Base-by-base conservation (phyloP, 108 stramenopile genomes). In the Conticribra weissflogii region DNA sequence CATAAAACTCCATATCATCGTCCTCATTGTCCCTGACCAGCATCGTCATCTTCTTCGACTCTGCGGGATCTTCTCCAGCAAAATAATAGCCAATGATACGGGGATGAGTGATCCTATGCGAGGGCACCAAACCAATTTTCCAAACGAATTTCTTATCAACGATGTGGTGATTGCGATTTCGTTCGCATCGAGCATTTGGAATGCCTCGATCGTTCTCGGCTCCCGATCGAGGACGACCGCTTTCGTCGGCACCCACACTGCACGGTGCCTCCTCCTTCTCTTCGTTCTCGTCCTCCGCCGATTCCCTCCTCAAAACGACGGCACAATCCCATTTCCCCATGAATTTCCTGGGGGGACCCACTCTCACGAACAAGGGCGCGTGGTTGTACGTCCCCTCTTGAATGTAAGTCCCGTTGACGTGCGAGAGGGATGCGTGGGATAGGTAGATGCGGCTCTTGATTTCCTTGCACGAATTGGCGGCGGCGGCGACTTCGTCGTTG, bases 401-500 rank as follows among this genome's bases (percentile, higher is more conserved):
- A 17, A 71, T 60, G 46, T 79, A 79, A 12, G 78, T 79, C 32
- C 78, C 78, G 27, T 79, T 79, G 27, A 71, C 78, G 49, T 79
- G 76, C 9, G 76, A 15, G 7, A 78, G 67, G 12, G 67, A 54
- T 22, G 76, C 76, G 24, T 66, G 50, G 7, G 68, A 28, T n/a
- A 78, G 57, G 24, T 56, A 31, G 31, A 70, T 60, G 3, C 76
- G 63, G 19, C 46, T 44, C 45, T 50, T 49, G 19, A 41, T 52
- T 21, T 47, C 50, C 55, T 78, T 78, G 23, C 31, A 49, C 12
- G 57, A 45, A 30, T 27, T 23, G 45, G 45, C 32, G 1, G 44
- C 21, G 41, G 44, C 36, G 36, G 12, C 9, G 44, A 22, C 21
- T 33, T 27, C 25, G 12, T 41, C 8, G 31, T 14, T 4, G 63